A percentile compares a stretch with the other conserved stretches of the same genome.
phyloP scores from a whole-genome alignment of 2,329 filamentous ascomycete genomes.

The Cryphonectria nitschkei region DNA sequence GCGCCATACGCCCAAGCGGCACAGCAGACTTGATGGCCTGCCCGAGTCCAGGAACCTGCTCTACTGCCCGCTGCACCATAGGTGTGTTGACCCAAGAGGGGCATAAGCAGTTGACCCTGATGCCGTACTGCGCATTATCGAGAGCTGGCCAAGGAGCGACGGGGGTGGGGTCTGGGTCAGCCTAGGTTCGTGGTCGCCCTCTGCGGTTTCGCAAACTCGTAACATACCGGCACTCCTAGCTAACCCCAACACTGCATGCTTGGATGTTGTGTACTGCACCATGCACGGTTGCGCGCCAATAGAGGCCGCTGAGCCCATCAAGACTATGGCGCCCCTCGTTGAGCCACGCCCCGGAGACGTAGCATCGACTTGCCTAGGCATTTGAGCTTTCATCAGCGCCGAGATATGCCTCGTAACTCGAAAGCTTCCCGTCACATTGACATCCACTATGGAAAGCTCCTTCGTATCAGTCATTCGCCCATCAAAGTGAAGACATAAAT shows the following conservation, averaged over 20 bases:
- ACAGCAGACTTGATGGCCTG: background rate
- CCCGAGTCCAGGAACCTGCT: background rate
- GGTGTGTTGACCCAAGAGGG: constrained; percentile 36
- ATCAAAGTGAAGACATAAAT: too few relatives aligned
- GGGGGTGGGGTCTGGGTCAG: background rate
- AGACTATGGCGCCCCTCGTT: background rate
- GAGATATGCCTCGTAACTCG: background rate
- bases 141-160: background rate
- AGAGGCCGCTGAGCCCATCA: background rate
- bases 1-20: constrained; percentile 26
- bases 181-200: background rate
- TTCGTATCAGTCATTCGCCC: too few relatives aligned
- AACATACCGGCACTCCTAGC: constrained; percentile 38
- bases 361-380: background rate
- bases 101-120: constrained; percentile 44
- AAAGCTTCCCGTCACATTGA: background rate
- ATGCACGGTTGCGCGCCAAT: background rate
- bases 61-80: constrained; percentile 2
- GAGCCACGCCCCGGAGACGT: too few relatives aligned
- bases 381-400: background rate
- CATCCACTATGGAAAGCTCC: background rate
- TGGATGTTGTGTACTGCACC: constrained; percentile 35
- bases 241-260: constrained; percentile 44
- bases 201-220: too few relatives aligned
- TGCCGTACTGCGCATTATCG: constrained; percentile 45